These are phyloP conservation scores for Tylopilus subfusipes DNA, from an alignment of 768 basidiomycete species.

Conservation along the genomic window DNA sequence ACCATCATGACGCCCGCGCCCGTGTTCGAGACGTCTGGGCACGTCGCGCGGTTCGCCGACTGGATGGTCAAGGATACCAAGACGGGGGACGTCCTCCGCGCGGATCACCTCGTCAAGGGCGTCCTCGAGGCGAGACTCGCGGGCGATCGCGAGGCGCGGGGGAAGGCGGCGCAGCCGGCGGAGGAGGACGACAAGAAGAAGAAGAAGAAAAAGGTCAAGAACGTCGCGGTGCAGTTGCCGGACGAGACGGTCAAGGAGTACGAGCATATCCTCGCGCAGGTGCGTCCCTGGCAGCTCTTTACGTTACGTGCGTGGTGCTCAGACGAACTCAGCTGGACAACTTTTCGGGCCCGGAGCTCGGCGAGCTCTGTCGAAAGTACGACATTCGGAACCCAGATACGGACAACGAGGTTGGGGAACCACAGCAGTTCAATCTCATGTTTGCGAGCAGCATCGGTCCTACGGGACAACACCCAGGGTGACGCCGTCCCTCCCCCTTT, in stretches of 20 bases:
- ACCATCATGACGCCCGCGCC: slow-evolving; percentile 95
- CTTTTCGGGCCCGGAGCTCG: slow-evolving; percentile 84
- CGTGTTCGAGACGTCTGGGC: slow-evolving; percentile 95
- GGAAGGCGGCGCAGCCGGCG: slow-evolving; percentile 64
- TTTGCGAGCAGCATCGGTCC: slow-evolving; percentile 97
- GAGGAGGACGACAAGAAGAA: slow-evolving; percentile 41
- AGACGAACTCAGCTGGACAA: slow-evolving; percentile 55
- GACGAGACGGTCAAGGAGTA: slow-evolving; percentile 77
- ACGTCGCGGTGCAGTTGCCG: slow-evolving; percentile 62
- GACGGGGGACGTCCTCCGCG: slow-evolving; percentile 95
- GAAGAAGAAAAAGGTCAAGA: slow-evolving; percentile 69
- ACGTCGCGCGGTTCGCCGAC: slow-evolving; percentile 96
- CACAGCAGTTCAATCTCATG: slow-evolving; percentile 98
- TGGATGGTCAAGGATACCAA: slow-evolving; percentile 98
- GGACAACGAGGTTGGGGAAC: slow-evolving; percentile 87
- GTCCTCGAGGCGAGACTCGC: slow-evolving; percentile 88
- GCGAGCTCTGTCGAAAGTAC: slow-evolving; percentile 77
- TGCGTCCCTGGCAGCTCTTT: slow-evolving; percentile 35
- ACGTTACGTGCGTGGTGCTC: neutral
- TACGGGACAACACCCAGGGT: slow-evolving; percentile 96
- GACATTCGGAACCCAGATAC: slow-evolving; percentile 88
- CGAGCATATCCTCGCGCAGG: slow-evolving; percentile 84
- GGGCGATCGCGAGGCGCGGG: slow-evolving; percentile 88
- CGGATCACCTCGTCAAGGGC: slow-evolving; percentile 92
- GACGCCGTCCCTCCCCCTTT: neutral